Evolutionary conservation across 2,329 filamentous ascomycete species (phyloP).

Genomic region (Dactylellina parvicollis): DNA sequence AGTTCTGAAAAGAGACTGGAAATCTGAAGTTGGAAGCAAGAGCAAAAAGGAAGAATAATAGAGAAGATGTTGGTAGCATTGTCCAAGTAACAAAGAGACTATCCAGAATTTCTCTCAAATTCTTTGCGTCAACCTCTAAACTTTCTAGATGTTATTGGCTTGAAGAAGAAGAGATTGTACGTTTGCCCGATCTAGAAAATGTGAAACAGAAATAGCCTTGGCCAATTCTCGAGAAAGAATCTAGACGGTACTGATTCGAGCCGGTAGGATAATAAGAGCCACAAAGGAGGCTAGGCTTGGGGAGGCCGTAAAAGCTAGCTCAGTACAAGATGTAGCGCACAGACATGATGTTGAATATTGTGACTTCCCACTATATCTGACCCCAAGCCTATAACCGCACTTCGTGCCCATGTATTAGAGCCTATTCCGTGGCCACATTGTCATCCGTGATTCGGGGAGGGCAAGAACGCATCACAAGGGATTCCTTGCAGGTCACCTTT

Average conservation of each 20-base stretch:
- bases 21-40: background rate
- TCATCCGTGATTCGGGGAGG: too few relatives aligned
- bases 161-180: too few relatives aligned
- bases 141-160: too few relatives aligned
- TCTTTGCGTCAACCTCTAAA: too few relatives aligned
- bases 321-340: constrained; percentile 53
- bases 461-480: too few relatives aligned
- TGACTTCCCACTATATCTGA: constrained; percentile 51
- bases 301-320: constrained; percentile 32
- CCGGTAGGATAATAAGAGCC: background rate
- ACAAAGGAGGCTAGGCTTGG: constrained; percentile 38
- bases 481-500: too few relatives aligned
- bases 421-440: too few relatives aligned
- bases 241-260: background rate
- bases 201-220: background rate
- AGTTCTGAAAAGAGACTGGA: background rate
- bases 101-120: too few relatives aligned
- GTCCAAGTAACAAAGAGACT: background rate
- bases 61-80: background rate
- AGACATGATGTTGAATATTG: constrained; percentile 54
- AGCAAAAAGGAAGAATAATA: background rate
- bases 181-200: too few relatives aligned
- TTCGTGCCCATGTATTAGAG: background rate
- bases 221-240: background rate
- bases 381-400: constrained; percentile 33